A percentile compares a stretch with the other conserved stretches of the same genome.
These are phyloP conservation scores for Diaporthe velutina DNA, from an alignment of 2,329 filamentous ascomycete genomes.

Conservation along the genomic window DNA sequence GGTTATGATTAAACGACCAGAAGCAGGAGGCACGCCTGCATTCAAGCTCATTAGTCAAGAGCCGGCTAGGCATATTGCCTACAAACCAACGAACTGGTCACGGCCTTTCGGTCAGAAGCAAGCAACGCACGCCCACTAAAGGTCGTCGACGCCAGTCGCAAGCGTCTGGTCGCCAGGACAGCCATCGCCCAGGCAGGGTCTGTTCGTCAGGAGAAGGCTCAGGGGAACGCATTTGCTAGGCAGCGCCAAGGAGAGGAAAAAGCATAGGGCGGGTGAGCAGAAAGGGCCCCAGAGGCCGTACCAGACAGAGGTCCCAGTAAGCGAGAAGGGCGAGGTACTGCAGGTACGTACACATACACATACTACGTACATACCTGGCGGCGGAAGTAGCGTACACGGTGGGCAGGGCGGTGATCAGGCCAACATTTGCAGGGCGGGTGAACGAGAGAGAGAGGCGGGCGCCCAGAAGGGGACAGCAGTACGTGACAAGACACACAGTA, in stretches of 20 bases:
- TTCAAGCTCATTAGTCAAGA: not conserved
- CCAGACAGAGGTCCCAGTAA: not conserved
- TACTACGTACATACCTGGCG: not conserved
- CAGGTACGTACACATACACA: not conserved
- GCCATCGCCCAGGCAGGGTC: conserved; percentile 1
- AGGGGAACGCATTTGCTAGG: not conserved
- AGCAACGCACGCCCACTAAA: not conserved
- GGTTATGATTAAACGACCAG: conserved; percentile 1
- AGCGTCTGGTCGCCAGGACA: conserved; percentile 17
- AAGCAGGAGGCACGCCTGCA: not conserved
- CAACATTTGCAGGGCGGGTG: conserved; percentile 4
- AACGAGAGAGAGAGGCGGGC: conserved; percentile 2
- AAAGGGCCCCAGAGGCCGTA: not conserved
- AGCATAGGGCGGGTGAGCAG: conserved; percentile 17
- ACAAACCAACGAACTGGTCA: not conserved
- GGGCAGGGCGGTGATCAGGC: conserved; percentile 11
- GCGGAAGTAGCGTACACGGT: not conserved
- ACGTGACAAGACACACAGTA: not conserved
- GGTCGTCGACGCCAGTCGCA: conserved; percentile 15
- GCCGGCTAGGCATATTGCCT: not conserved
- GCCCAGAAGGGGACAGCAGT: not conserved
- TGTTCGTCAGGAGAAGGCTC: conserved; percentile 18
- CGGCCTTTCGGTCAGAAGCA: conserved; percentile 3
- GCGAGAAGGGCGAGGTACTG: not conserved
- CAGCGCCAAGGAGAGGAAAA: conserved; percentile 9